These are phyloP conservation scores for Daedaleopsis nitida DNA, from an alignment of 768 basidiomycete species.

Conservation along the genomic window DNA sequence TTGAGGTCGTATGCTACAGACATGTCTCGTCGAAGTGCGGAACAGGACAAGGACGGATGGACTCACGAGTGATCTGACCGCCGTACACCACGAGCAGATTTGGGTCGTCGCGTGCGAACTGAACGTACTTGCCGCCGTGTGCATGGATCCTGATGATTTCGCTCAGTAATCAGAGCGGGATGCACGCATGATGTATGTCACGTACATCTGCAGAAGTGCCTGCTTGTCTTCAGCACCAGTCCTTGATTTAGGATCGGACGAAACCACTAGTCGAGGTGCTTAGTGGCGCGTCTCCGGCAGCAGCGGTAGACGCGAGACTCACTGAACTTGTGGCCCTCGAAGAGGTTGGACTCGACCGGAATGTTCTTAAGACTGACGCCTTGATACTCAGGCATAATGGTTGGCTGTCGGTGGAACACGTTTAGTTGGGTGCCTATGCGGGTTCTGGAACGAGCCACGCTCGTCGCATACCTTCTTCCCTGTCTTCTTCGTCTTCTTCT, in stretches of 20 bases:
- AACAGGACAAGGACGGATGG: not conserved
- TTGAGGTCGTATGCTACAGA: slow-evolving; percentile 68
- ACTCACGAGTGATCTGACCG: slow-evolving; percentile 68
- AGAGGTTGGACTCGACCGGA: slow-evolving; percentile 61
- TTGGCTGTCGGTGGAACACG: slow-evolving; percentile 41
- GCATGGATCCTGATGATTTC: slow-evolving; percentile 56
- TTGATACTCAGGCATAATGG: slow-evolving; percentile 64
- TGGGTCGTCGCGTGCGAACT: slow-evolving; percentile 58
- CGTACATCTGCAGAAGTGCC: slow-evolving; percentile 68
- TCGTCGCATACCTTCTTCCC: slow-evolving; percentile 47
- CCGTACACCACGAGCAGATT: slow-evolving; percentile 66
- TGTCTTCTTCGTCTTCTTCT: slow-evolving; percentile 62
- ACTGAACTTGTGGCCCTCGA: slow-evolving; percentile 83
- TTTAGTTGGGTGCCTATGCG: not conserved
- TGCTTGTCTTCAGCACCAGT: slow-evolving; percentile 70
- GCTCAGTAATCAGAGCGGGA: not conserved
- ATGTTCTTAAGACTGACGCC: slow-evolving; percentile 66
- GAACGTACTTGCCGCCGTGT: slow-evolving; percentile 66
- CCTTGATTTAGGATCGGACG: slow-evolving; percentile 72
- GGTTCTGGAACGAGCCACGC: no score
- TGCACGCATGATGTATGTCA: not conserved
- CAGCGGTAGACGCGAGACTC: slow-evolving; percentile 25
- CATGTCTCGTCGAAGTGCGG: not conserved
- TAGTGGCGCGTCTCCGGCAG: no score
- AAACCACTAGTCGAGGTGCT: slow-evolving; percentile 53